phyloP scores from a whole-genome alignment of 805 yeast genomes.

The Candida taoyuanica region DNA sequence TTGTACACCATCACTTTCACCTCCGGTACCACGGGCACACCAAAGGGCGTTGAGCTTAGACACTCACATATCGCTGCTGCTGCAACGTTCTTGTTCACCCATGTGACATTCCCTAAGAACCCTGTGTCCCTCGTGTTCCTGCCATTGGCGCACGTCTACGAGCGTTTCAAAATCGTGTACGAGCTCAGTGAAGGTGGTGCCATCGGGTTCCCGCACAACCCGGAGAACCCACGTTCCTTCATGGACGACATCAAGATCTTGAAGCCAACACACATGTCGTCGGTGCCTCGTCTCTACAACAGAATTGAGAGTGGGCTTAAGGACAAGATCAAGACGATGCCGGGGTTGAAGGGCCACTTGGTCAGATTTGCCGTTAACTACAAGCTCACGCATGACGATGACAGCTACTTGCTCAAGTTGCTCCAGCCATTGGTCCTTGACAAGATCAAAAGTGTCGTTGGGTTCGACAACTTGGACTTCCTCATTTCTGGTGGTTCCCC shows the following conservation, averaged over 20 bases:
- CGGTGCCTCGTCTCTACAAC: constrained; percentile 63
- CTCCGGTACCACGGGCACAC: constrained; percentile 72
- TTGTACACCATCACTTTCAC: constrained; percentile 65
- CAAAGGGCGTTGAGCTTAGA: constrained; percentile 62
- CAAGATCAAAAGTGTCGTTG: constrained; percentile 43
- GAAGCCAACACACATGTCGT: constrained; percentile 48
- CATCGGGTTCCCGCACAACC: constrained; percentile 52
- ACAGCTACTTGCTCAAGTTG: constrained; percentile 31
- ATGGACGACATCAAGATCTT: constrained; percentile 53
- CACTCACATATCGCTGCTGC: constrained; percentile 50
- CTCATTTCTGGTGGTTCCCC: constrained; percentile 66
- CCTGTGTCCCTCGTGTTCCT: constrained; percentile 38
- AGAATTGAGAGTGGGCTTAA: constrained; percentile 59
- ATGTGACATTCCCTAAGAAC: constrained; percentile 28
- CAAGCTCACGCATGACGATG: constrained; percentile 36
- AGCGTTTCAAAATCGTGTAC: constrained; percentile 41
- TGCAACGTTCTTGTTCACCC: constrained; percentile 39
- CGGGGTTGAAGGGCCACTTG: constrained; percentile 40
- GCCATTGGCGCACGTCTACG: constrained; percentile 58
- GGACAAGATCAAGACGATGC: constrained; percentile 39
- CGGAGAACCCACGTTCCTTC: constrained; percentile 45
- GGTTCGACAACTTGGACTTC: constrained; percentile 39
- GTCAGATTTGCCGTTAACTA: constrained; percentile 38
- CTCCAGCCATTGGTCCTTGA: constrained; percentile 36
- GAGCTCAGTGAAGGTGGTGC: constrained; percentile 44